phyloP scores from a whole-genome alignment of 1,284 basidiomycete genomes.

The Pseudozyma thailandica region DNA sequence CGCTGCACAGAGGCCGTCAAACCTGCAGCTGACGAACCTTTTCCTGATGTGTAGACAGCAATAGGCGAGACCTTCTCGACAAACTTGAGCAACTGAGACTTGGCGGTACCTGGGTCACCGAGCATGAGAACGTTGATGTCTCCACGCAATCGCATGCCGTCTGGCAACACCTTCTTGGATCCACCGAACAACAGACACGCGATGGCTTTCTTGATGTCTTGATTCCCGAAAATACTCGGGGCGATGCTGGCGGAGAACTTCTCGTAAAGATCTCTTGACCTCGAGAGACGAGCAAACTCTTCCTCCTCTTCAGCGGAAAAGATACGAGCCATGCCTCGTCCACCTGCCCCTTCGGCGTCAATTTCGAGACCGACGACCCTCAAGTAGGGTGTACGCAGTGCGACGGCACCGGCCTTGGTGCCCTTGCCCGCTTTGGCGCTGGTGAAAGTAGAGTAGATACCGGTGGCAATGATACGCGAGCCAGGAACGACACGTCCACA shows the following conservation, averaged over 20 bases:
- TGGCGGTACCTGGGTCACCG: constrained; percentile 97
- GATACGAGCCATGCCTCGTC: constrained; percentile 74
- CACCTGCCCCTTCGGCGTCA: constrained; percentile 74
- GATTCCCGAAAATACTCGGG: constrained; percentile 94
- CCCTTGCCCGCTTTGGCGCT: constrained; percentile 76
- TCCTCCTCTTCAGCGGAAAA: constrained; percentile 98
- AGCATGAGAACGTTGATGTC: constrained; percentile 97
- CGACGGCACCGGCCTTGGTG: constrained; percentile 71
- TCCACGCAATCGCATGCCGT: constrained; percentile 95
- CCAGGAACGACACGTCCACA: constrained; percentile 78
- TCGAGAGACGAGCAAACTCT: constrained; percentile 89
- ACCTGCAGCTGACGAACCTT: constrained; percentile 97
- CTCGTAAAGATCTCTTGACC: constrained; percentile 91
- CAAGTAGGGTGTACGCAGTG: constrained; percentile 92
- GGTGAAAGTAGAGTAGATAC: constrained; percentile 96
- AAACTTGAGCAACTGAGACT: constrained; percentile 96
- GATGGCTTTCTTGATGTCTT: constrained; percentile 98
- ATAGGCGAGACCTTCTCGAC: constrained; percentile 98
- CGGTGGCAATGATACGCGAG: constrained; percentile 91
- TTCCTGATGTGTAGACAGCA: constrained; percentile 97
- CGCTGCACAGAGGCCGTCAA: constrained; percentile 97
- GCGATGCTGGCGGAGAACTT: constrained; percentile 93
- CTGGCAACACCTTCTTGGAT: constrained; percentile 96
- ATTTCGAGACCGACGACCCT: constrained; percentile 92
- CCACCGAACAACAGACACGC: constrained; percentile 94